A percentile compares a stretch with the other conserved stretches of the same genome.
These are phyloP conservation scores for Nevesoporus exiguus DNA, from an alignment of 768 basidiomycete genomes.

Conservation along the genomic window DNA sequence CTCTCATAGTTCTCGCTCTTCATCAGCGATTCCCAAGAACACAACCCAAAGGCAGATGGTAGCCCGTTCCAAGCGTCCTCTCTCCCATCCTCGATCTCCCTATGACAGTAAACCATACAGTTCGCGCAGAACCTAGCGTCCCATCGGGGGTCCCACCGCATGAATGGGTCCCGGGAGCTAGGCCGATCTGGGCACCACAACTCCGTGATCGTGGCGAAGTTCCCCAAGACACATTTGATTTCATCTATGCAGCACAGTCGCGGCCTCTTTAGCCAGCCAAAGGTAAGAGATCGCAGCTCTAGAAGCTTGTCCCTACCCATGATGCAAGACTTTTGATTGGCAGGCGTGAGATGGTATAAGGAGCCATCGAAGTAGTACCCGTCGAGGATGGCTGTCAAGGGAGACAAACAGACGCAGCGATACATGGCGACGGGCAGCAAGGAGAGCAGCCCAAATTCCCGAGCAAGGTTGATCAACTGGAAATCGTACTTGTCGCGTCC, in stretches of 20 bases:
- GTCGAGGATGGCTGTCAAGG: slow-evolving; percentile 21
- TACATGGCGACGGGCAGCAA: slow-evolving; percentile 25
- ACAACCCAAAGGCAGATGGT: slow-evolving; percentile 20
- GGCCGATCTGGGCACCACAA: slow-evolving; percentile 20
- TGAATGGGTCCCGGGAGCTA: slow-evolving; percentile 19
- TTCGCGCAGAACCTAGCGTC: slow-evolving; percentile 18
- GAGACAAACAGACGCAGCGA: slow-evolving; percentile 18
- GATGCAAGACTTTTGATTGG: slow-evolving; percentile 24
- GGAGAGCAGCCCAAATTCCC: slow-evolving; percentile 23
- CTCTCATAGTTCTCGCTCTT: slow-evolving; percentile 4
- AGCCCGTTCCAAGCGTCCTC: slow-evolving; percentile 23
- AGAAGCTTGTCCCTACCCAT: slow-evolving; percentile 24
- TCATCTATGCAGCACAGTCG: slow-evolving; percentile 18
- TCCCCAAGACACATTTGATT: slow-evolving; percentile 20
- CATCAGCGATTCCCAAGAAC: slow-evolving; percentile 10
- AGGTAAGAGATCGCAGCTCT: slow-evolving; percentile 18
- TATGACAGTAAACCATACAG: slow-evolving; percentile 22
- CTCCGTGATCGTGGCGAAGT: slow-evolving; percentile 20
- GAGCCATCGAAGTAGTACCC: slow-evolving; percentile 22
- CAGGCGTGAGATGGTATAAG: slow-evolving; percentile 14
- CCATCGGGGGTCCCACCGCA: slow-evolving; percentile 23
- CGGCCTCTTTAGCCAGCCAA: slow-evolving; percentile 17
- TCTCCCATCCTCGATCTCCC: slow-evolving; percentile 26
- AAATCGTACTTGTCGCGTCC: slow-evolving; percentile 27
- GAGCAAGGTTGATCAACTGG: slow-evolving; percentile 24